phyloP scores from a whole-genome alignment of 1,284 basidiomycete species.

The Wallemia hederae region DNA sequence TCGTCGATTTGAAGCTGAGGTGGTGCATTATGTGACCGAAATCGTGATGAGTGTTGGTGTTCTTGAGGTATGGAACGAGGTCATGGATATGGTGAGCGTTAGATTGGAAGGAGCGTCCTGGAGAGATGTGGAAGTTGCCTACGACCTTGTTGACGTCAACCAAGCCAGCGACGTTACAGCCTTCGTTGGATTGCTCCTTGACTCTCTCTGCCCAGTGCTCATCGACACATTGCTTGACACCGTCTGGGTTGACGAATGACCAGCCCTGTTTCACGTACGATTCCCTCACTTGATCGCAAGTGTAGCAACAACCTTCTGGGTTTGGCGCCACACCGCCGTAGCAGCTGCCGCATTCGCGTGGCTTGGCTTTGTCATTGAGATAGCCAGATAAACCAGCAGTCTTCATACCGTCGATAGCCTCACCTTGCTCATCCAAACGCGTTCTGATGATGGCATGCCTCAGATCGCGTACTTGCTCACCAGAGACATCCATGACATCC shows the following conservation, averaged over 20 bases:
- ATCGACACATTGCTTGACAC: conserved; percentile 77
- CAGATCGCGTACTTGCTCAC: conserved; percentile 69
- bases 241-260: conserved; percentile 73
- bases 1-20: conserved; percentile 55
- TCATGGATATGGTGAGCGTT: conserved; percentile 61
- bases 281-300: conserved; percentile 77
- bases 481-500: conserved; percentile 94
- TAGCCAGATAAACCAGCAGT: conserved; percentile 41
- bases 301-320: conserved; percentile 52
- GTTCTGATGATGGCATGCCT: conserved; percentile 69
- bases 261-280: conserved; percentile 76
- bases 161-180: conserved; percentile 72
- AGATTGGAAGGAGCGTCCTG: conserved; percentile 73
- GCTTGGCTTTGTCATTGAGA: conserved; percentile 34
- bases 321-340: conserved; percentile 64
- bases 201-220: conserved; percentile 91
- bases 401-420: conserved; percentile 10
- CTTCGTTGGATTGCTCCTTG: conserved; percentile 68
- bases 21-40: conserved; percentile 71
- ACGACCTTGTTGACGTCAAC: conserved; percentile 92
- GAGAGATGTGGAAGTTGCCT: conserved; percentile 64
- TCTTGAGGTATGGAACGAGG: conserved; percentile 76
- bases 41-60: conserved; percentile 49
- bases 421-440: conserved; percentile 35
- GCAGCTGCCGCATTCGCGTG: conserved; percentile 76